Conservation (phyloP, 1,284 basidiomycete species). For the Puccinia novopanici region DNA sequence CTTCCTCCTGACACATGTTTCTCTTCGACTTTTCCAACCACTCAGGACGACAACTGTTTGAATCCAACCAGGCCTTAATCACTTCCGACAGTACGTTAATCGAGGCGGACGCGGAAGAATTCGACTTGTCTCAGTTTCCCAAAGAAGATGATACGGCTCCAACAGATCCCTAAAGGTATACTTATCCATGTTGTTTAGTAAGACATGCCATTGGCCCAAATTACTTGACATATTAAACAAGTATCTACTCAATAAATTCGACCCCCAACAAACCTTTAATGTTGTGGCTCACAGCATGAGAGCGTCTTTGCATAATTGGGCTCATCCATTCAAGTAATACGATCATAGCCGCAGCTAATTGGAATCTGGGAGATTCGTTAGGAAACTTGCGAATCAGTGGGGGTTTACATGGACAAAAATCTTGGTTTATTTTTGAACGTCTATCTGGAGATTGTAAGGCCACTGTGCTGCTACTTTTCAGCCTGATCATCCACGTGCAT, state of each 20-base stretch:
- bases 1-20: neutral
- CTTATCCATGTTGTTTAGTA: neutral
- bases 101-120: slow-evolving; percentile 45
- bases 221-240: neutral
- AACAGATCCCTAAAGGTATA: neutral
- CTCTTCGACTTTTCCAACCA: neutral
- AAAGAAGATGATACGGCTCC: neutral
- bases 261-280: too few species aligned
- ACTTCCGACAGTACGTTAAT: slow-evolving; percentile 27
- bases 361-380: too few species aligned
- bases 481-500: too few species aligned
- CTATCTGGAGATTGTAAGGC: too few species aligned
- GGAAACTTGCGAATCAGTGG: too few species aligned
- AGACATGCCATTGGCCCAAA: neutral
- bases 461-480: too few species aligned
- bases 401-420: too few species aligned
- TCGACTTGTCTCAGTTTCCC: slow-evolving; percentile 31
- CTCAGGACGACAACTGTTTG: slow-evolving; percentile 47
- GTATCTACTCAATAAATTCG: neutral
- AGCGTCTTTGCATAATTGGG: too few species aligned
- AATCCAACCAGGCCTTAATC: slow-evolving; percentile 37
- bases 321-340: too few species aligned
- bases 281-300: too few species aligned
- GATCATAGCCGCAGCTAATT: too few species aligned
- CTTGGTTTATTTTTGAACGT: too few species aligned